These are phyloP conservation scores for Lipomyces sp. DNA, from an alignment of 805 yeast genomes.

Conservation along the genomic window DNA sequence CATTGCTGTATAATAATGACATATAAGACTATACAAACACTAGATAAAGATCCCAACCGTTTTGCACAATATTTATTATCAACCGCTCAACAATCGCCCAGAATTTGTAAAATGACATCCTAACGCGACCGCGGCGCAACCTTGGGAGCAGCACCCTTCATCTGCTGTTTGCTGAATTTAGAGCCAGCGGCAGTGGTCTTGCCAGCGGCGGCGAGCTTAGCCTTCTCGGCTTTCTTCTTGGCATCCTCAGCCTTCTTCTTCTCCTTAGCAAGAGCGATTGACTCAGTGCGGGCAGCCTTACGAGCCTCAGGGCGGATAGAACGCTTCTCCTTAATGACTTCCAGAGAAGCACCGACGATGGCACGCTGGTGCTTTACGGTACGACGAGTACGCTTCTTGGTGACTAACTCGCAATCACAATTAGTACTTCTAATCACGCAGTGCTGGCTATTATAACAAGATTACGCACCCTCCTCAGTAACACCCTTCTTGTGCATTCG, in stretches of 20 bases:
- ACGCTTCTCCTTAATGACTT: constrained; percentile 98
- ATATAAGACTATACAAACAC: background rate
- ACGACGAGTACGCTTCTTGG: constrained; percentile 97
- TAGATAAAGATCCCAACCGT: constrained; percentile 7
- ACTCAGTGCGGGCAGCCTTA: constrained; percentile 95
- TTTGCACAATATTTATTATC: background rate
- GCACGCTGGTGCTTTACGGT: constrained; percentile 99
- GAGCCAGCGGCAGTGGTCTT: constrained; percentile 62
- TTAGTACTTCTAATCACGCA: background rate
- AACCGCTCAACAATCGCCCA: background rate
- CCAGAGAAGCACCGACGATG: constrained; percentile 98
- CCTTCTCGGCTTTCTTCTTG: constrained; percentile 93
- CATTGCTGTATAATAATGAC: constrained; percentile 6
- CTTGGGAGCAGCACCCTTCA: constrained; percentile 98
- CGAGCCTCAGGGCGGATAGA: constrained; percentile 93
- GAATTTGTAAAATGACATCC: constrained; percentile 40
- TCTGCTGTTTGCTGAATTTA: constrained; percentile 91
- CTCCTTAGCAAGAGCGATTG: constrained; percentile 60
- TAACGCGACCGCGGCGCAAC: constrained; percentile 97
- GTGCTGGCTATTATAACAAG: background rate
- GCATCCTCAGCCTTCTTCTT: constrained; percentile 83
- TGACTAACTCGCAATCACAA: constrained; percentile 47
- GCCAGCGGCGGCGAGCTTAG: constrained; percentile 59
- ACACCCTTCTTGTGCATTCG: constrained; percentile 99
- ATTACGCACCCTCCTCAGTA: constrained; percentile 73